phyloP scores from a whole-genome alignment of 805 yeast genomes.

The Saturnispora saitoi region DNA sequence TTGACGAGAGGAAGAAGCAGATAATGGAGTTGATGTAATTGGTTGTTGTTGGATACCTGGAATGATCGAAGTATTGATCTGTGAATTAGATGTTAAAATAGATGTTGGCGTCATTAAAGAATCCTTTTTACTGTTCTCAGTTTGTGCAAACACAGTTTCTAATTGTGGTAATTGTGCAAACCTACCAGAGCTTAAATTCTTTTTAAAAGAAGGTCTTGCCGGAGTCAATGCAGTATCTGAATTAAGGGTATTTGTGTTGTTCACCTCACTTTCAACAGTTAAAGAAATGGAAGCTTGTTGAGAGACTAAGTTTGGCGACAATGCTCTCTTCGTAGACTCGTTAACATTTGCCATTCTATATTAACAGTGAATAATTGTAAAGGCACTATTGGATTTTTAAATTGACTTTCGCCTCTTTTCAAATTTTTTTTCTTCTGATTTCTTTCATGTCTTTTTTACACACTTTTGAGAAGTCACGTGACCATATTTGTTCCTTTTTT shows the following conservation, averaged over 20 bases:
- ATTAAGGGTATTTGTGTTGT: not conserved
- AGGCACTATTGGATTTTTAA: not conserved
- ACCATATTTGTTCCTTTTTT: not conserved
- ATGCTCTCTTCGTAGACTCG: not conserved
- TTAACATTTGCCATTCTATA: not conserved
- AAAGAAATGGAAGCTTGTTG: not conserved
- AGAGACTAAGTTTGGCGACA: not conserved
- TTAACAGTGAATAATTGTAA: not conserved
- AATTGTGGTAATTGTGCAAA: conserved; percentile 13
- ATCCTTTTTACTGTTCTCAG: not conserved
- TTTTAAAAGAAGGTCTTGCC: conserved; percentile 10
- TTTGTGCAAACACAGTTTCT: conserved; percentile 7
- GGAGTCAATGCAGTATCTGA: not conserved
- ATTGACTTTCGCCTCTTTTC: not conserved
- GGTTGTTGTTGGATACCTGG: not conserved
- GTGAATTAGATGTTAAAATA: conserved; percentile 6
- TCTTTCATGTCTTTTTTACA: not conserved
- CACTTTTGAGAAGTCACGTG: too few species aligned
- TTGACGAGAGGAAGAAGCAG: conserved; percentile 9
- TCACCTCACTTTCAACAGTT: not conserved
- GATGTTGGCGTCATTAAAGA: conserved; percentile 3
- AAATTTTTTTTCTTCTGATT: not conserved
- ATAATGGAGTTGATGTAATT: conserved; percentile 5
- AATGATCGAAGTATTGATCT: conserved; percentile 13
- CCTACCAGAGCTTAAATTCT: conserved; percentile 7